Base-by-base conservation (phyloP, 73 alveolate genomes). In the Paramecium caudatum region DNA sequence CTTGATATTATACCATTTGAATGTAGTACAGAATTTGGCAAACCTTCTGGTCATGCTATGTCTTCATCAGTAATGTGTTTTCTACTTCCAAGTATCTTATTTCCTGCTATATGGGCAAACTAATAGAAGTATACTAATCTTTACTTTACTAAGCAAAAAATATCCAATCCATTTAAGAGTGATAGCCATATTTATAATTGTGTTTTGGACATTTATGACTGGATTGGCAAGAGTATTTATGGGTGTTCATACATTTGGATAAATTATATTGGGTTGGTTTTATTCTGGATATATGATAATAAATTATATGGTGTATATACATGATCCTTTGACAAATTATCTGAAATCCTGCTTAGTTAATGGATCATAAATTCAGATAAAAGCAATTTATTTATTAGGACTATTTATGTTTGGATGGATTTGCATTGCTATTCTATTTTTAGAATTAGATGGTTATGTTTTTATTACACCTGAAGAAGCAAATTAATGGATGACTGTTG, bases 21-120 rank as follows among this genome's bases (percentile, higher is more conserved):
- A 45, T 86, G 93, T n/a, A 78, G 34, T 39, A 63, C 63, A 25
- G 93, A 86, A 43, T 86, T 62, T 21, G 93, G 93, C 4, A 86
- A 86, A 45, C 93, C 93, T 30, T 86, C 93, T 37, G 93, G 93
- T 19, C 93, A 86, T 86, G 93, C 93, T 9, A 86, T 86, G 93
- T 16, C 55, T 3, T 62, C 93, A 4, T n/a, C 16, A 4, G 70
- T 45, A 27, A 34, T 86, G 87, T 61, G 63, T 86, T 86, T 41
- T 15, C 27, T 86, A 13, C 6, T 86, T 25, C 55, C 84, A 8
- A 21, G 47, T 5, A 74, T 74, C 36, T 41, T 74, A 19, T 74
- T 41, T 45, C 88, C 88, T 39, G 62, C 43, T 0, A 43, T 74
- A 10, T 74, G 47, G 43, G 43, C 19, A 41, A 41, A 41, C 0